A percentile compares a stretch with the other conserved stretches of the same genome.
Evolutionary conservation across 768 basidiomycete species (phyloP).

Genomic region (Pholiota conissans): DNA sequence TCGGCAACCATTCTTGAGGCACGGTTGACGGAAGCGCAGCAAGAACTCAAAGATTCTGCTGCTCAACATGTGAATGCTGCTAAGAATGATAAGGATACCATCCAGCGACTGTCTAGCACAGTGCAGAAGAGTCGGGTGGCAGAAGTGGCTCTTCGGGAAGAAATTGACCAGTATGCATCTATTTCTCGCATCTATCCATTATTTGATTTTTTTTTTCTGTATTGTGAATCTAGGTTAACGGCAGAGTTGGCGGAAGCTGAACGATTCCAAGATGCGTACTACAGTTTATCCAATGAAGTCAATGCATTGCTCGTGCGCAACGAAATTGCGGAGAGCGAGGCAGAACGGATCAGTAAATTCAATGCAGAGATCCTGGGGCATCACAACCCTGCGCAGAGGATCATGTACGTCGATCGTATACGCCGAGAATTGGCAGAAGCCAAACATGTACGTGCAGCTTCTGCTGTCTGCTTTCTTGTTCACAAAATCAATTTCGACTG

Average conservation of each 20-base stretch:
- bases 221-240: constrained; percentile 33
- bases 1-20: constrained; percentile 22
- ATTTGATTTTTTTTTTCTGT: background rate
- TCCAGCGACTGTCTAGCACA: constrained; percentile 47
- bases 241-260: constrained; percentile 60
- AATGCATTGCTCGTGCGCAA: constrained; percentile 66
- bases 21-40: constrained; percentile 19
- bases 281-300: constrained; percentile 61
- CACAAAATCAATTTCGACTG: no score
- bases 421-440: constrained; percentile 76
- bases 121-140: constrained; percentile 59
- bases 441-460: constrained; percentile 66
- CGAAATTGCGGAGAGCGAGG: constrained; percentile 79
- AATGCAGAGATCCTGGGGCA: constrained; percentile 88
- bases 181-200: background rate
- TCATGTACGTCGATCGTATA: constrained; percentile 84
- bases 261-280: constrained; percentile 72
- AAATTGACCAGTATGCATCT: constrained; percentile 65
- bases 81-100: constrained; percentile 46
- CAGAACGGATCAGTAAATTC: constrained; percentile 69
- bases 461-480: background rate
- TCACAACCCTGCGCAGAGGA: constrained; percentile 80
- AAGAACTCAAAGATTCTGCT: constrained; percentile 27
- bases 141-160: constrained; percentile 67
- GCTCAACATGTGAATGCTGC: constrained; percentile 35